These are phyloP conservation scores for Populus deltoides DNA, from an alignment of 345 rosid species.

Conservation along the genomic window DNA sequence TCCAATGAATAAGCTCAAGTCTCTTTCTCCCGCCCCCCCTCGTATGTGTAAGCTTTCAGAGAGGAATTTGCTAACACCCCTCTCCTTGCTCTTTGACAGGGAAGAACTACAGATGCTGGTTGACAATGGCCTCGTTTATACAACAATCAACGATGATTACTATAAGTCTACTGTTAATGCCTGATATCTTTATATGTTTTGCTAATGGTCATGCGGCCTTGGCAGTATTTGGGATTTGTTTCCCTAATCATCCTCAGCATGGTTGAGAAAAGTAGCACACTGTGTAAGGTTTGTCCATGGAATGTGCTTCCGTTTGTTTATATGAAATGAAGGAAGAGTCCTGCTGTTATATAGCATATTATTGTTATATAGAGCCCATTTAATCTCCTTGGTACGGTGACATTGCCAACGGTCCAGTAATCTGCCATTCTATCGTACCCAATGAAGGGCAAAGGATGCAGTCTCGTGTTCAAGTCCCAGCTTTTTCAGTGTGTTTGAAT, in stretches of 20 bases:
- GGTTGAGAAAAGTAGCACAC: neutral
- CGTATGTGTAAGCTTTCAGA: neutral
- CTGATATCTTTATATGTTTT: slow-evolving; percentile 22
- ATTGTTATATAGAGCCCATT: no score
- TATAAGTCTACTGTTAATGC: slow-evolving; percentile 64
- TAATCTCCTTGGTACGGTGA: no score
- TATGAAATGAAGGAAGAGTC: neutral
- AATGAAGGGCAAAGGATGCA: no score
- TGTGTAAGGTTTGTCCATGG: neutral
- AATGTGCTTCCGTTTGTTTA: no score
- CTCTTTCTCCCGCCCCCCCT: slow-evolving; percentile 15
- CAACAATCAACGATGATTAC: slow-evolving; percentile 59
- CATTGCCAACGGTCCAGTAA: no score
- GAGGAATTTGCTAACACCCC: neutral
- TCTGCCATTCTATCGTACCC: no score
- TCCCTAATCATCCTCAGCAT: neutral
- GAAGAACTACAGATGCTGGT: slow-evolving; percentile 53
- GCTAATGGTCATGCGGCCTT: neutral
- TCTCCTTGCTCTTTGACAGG: slow-evolving; percentile 45
- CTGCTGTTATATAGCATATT: no score
- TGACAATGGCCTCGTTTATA: slow-evolving; percentile 60
- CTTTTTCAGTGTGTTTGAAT: no score
- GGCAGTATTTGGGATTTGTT: neutral
- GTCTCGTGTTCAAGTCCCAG: no score
- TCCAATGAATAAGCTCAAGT: slow-evolving; percentile 64